Conservation (phyloP, 2,329 filamentous ascomycete species). For the Arthrobotrys entomopaga region DNA sequence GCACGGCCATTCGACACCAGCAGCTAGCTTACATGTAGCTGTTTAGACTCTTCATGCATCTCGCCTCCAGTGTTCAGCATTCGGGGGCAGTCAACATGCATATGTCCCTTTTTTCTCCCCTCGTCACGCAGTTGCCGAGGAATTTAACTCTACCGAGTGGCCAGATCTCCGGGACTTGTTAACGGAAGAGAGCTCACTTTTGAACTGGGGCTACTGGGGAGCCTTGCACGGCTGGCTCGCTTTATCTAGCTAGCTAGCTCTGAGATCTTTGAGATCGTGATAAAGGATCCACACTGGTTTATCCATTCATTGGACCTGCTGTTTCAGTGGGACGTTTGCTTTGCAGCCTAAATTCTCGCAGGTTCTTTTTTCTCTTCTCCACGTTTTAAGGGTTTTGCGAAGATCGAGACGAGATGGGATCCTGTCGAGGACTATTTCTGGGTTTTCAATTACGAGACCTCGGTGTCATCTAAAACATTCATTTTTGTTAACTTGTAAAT, state of each 20-base stretch:
- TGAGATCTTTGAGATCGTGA: constrained; percentile 25
- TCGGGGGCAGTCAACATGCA: constrained; percentile 45
- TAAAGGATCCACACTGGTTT: constrained; percentile 18
- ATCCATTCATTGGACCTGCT: constrained; percentile 38
- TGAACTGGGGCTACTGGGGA: constrained; percentile 1
- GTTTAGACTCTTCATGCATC: constrained; percentile 34
- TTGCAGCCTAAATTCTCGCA: constrained; percentile 40
- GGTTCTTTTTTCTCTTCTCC: constrained; percentile 20
- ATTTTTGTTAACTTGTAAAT: neutral
- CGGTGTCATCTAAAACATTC: neutral
- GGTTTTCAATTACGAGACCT: neutral
- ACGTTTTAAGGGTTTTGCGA: constrained; percentile 6
- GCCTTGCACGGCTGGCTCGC: neutral
- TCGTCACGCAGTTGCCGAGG: constrained; percentile 51
- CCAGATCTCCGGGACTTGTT: constrained; percentile 48
- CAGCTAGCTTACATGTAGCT: no score
- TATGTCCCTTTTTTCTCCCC: constrained; percentile 30
- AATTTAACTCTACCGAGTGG: constrained; percentile 40
- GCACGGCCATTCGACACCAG: constrained; percentile 30
- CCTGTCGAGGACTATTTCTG: neutral
- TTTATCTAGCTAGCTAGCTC: neutral
- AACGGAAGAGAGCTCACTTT: constrained; percentile 22
- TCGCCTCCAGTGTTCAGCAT: constrained; percentile 53
- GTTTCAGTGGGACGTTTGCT: constrained; percentile 30
- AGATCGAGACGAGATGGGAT: constrained; percentile 26